Evolutionary conservation across 371 early-diverging fungal genomes (phyloP).

Genomic region (Mortierella sp.): DNA sequence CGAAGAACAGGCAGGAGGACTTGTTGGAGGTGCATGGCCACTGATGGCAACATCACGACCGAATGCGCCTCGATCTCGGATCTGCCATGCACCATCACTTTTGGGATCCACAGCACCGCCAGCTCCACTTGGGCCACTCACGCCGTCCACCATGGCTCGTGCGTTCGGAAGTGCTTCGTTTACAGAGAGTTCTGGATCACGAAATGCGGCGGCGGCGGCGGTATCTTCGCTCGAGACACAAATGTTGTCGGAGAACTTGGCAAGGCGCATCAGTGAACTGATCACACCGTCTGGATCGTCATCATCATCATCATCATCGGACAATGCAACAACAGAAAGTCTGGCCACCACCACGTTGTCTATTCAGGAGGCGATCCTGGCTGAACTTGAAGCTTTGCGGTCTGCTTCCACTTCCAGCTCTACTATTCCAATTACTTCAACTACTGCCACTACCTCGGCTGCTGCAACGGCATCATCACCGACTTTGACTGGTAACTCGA

Average conservation of each 20-base stretch:
- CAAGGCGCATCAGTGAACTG: constrained; percentile 24
- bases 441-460: no score
- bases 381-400: constrained; percentile 26
- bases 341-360: constrained; percentile 5
- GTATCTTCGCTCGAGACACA: constrained; percentile 11
- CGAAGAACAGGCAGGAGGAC: constrained; percentile 49
- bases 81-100: constrained; percentile 42
- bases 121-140: constrained; percentile 38
- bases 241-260: constrained; percentile 27
- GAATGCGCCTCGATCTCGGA: constrained; percentile 11
- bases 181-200: neutral
- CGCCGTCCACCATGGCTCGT: neutral
- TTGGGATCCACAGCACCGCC: constrained; percentile 53
- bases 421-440: no score
- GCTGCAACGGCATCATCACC: no score
- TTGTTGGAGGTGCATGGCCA: constrained; percentile 54
- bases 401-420: constrained; percentile 8
- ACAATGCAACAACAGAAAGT: neutral
- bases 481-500: no score
- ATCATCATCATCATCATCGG: no score
- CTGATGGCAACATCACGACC: constrained; percentile 47
- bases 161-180: neutral
- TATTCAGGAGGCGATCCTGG: constrained; percentile 27
- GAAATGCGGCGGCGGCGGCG: neutral
- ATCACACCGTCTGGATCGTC: constrained; percentile 21